Conservation (phyloP, 148 eudicot genomes). For the Fagopyrum homotropicum region DNA sequence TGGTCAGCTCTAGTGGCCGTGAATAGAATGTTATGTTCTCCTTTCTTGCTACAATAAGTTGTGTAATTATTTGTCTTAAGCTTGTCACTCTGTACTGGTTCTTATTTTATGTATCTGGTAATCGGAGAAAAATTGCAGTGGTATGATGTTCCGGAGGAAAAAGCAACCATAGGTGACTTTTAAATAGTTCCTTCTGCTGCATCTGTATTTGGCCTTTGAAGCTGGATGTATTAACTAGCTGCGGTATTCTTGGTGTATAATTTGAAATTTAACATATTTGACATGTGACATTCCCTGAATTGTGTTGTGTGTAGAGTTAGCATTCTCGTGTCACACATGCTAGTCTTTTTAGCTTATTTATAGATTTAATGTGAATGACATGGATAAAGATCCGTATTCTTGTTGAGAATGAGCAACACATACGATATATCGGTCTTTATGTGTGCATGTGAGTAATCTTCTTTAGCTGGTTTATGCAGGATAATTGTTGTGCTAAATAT, state of each 20-base stretch:
- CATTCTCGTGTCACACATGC: neutral
- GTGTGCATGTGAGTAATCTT: neutral
- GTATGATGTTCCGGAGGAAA: neutral
- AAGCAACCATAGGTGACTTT: neutral
- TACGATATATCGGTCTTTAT: neutral
- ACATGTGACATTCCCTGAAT: neutral
- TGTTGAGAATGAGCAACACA: neutral
- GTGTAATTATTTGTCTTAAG: neutral
- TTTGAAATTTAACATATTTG: neutral
- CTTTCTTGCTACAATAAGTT: neutral
- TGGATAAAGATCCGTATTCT: neutral
- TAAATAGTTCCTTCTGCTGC: neutral
- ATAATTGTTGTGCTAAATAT: slow-evolving; percentile 78
- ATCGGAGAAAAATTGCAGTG: neutral
- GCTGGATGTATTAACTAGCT: neutral
- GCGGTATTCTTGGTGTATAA: neutral
- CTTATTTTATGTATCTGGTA: neutral
- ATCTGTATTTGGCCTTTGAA: neutral
- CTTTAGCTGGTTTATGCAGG: slow-evolving; percentile 52
- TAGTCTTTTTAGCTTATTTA: neutral
- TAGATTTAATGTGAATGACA: neutral
- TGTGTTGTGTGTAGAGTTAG: neutral
- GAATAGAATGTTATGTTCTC: neutral
- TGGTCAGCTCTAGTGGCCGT: neutral
- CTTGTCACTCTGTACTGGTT: neutral